Base-by-base conservation (phyloP, 2,329 filamentous ascomycete species). In the Neonectria punicea region DNA sequence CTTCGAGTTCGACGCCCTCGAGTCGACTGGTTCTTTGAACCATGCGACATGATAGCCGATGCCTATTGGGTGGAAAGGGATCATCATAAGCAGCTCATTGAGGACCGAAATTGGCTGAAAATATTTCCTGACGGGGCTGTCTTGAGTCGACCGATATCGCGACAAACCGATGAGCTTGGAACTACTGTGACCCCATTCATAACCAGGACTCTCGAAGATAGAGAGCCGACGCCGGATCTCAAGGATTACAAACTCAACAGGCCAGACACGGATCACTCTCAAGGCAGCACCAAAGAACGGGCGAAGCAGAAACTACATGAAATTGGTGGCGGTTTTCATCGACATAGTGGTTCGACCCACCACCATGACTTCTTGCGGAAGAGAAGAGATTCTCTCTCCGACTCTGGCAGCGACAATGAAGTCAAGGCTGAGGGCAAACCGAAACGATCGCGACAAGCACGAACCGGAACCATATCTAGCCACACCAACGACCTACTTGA, bases 21-120 rank as follows among this genome's bases (percentile, higher is more conserved):
- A 64, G 89, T 94, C 25, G 94, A 97, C 74, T 98, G 96, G 96
- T 86, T 88, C 43, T 88, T 94, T 18, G 88, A 92, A 49, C 93
- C 95, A 0, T 90, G 92, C 61, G 94, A 98, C 76, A 86, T 98
- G 78, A 83, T 98, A 51, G 94, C 94, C 5, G 96, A 99, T 81
- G 86, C 92, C 1, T 93, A 94, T 74, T 99, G 96, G 96, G 81
- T 97, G 22, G 93, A 98, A 76, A 90, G 94, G 73, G 88, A 87
- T 34, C 84, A 90, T 63, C 94, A 98, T 78, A 97, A 94, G 77
- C 86, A 85, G 57, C 83, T 94, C 30, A 91, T 97, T 46, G 92
- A 97, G 75, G 92, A 97, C 78, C 89, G 90, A 14, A 84, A 93
- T 73, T 93, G 93, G 74, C 86, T 87, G 53, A 90, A 87, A 62